Base-by-base conservation (phyloP, 805 yeast genomes). In the Spathaspora girioi region DNA sequence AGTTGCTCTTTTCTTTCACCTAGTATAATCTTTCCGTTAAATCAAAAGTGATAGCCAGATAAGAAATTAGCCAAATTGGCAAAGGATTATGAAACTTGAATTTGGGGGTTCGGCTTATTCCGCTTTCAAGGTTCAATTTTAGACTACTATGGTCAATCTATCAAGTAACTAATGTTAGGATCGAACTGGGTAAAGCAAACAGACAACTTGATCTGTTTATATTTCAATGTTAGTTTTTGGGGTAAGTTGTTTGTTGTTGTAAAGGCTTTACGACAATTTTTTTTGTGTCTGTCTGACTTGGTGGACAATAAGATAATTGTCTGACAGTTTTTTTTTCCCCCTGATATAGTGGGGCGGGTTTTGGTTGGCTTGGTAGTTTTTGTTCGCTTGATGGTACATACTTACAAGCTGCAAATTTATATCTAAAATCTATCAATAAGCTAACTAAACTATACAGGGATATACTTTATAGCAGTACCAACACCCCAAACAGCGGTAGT, bases 401-500 rank as follows among this genome's bases (percentile, higher is more conserved):
- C 2, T 45, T 26, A 18, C 41, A 11, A 11, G 38, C 32, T 14
- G 9, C 29, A 44, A 42, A 23, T 7, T 7, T 4, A 10, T 23
- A 12, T 14, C 44, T 42, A 42, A 42, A 42, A 20, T 35, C 8
- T 11, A 35, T 9, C 40, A 11, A 35, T 35, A 23, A 4, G 26
- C 26, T 14, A 40, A 17, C 26, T 19, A 17, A 40, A 10, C 38
- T 50, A 50, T 47, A 50, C 40, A 18, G 38, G 27, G n/a, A 41
- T 32, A 40, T 48, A 48, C 46, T 59, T 56, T n/a, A 65, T 57
- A 12, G 59, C 61, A 20, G 64, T 44, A 9, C 64, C 65, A 51
- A 69, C 67, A 12, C 75, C 76, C 76, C 77, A 72, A 19, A 79
- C 66, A 0, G 87, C 86, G 31, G 79, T 67, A 26, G 75, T 59